phyloP scores from a whole-genome alignment of 192 early-diverging fungal genomes.

The Allomyces javanicus region DNA sequence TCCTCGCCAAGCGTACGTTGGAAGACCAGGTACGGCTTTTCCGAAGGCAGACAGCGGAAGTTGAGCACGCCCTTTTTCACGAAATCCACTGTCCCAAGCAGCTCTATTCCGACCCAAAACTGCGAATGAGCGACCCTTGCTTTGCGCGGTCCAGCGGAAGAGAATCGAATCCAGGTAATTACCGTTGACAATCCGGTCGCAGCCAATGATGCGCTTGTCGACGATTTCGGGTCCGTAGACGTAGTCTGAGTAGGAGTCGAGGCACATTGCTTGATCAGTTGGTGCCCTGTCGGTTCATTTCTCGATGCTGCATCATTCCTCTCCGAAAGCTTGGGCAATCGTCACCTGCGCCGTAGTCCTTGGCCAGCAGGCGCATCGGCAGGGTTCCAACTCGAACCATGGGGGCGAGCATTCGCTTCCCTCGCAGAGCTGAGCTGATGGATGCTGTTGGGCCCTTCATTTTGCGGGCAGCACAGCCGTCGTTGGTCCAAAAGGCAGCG shows the following conservation, averaged over 20 bases:
- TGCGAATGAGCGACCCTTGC: too few relatives aligned
- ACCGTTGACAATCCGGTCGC: slow-evolving; percentile 57
- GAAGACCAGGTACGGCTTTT: slow-evolving; percentile 61
- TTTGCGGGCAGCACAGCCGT: too few relatives aligned
- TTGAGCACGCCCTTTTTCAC: slow-evolving; percentile 32
- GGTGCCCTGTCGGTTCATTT: not conserved
- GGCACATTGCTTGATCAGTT: not conserved
- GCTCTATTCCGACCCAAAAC: not conserved
- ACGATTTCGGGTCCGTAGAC: slow-evolving; percentile 82
- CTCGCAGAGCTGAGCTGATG: slow-evolving; percentile 1
- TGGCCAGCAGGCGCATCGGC: slow-evolving; percentile 66
- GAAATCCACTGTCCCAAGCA: slow-evolving; percentile 57
- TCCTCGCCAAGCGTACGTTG: slow-evolving; percentile 19
- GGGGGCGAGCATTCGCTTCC: slow-evolving; percentile 67
- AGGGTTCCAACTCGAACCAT: slow-evolving; percentile 90
- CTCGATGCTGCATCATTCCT: not conserved
- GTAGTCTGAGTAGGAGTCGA: slow-evolving; percentile 28
- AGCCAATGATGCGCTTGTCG: slow-evolving; percentile 62
- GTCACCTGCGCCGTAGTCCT: slow-evolving; percentile 71
- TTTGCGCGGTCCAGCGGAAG: too few relatives aligned
- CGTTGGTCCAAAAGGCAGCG: too few relatives aligned
- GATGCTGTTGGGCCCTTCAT: too few relatives aligned
- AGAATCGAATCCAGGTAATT: slow-evolving; percentile 6
- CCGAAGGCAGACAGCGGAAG: slow-evolving; percentile 56
- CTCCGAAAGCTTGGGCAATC: not conserved